Evolutionary conservation across 208 protist genomes (phyloP).

Genomic region (Lotmaria passim): DNA sequence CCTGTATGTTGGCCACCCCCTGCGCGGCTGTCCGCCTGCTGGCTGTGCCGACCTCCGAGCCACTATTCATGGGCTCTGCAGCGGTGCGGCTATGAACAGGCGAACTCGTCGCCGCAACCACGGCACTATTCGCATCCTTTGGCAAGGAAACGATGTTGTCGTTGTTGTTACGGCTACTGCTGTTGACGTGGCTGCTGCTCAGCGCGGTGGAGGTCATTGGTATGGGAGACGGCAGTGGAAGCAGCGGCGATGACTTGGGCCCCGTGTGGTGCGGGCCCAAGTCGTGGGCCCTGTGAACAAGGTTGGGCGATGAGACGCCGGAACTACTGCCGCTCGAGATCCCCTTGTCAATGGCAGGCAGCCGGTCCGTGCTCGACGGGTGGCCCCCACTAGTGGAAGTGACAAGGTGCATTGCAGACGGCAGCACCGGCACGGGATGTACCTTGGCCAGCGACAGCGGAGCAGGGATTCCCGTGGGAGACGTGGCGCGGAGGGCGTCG

Average conservation of each 20-base stretch:
- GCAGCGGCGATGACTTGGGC: neutral
- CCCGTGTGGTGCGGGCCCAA: neutral
- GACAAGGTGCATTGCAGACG: neutral
- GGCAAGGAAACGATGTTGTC: neutral
- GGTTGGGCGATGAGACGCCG: neutral
- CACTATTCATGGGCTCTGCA: neutral
- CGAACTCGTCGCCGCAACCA: neutral
- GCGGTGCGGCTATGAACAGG: too few relatives aligned
- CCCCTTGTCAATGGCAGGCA: conserved; percentile 10
- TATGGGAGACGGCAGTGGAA: neutral
- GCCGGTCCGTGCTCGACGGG: neutral
- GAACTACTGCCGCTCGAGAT: neutral
- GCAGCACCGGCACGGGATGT: neutral
- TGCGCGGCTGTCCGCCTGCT: neutral
- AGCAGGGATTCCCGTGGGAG: neutral
- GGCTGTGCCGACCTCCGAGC: neutral
- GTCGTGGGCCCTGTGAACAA: neutral
- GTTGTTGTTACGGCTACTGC: neutral
- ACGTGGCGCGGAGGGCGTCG: neutral
- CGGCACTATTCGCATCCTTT: neutral
- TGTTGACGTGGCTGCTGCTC: too few relatives aligned
- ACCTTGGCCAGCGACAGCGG: neutral
- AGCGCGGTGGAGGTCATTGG: neutral
- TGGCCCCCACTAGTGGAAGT: neutral
- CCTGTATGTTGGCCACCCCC: neutral